These are phyloP conservation scores for Sarocladium strictum DNA, from an alignment of 2,329 filamentous ascomycete genomes.

Conservation along the genomic window DNA sequence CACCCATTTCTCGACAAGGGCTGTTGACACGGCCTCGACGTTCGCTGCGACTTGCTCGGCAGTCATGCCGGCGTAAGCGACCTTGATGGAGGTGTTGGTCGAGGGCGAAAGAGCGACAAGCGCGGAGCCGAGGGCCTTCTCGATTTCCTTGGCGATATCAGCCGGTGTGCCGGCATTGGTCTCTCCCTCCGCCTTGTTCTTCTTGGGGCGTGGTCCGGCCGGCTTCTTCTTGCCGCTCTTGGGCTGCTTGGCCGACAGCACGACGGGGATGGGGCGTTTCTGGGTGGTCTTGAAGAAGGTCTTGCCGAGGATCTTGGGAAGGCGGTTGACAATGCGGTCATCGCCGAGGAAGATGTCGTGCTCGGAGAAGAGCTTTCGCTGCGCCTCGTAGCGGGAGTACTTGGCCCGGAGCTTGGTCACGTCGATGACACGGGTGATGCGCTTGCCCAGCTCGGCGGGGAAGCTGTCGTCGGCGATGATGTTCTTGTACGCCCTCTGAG, in stretches of 20 bases:
- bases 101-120: constrained; percentile 74
- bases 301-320: constrained; percentile 80
- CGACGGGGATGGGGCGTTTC: constrained; percentile 84
- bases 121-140: constrained; percentile 69
- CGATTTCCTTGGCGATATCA: constrained; percentile 73
- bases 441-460: constrained; percentile 58
- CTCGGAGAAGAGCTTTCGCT: constrained; percentile 75
- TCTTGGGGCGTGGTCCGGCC: constrained; percentile 40
- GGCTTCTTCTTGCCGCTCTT: constrained; percentile 54
- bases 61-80: constrained; percentile 70
- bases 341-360: constrained; percentile 94
- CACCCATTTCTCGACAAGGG: constrained; percentile 72
- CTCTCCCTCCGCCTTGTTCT: constrained; percentile 26
- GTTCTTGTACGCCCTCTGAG: constrained; percentile 86
- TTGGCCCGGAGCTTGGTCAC: constrained; percentile 73
- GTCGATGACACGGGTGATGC: constrained; percentile 73
- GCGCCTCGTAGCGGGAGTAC: constrained; percentile 82
- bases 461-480: constrained; percentile 69
- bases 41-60: constrained; percentile 76
- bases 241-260: constrained; percentile 56
- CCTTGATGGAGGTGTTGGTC: constrained; percentile 72
- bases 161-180: constrained; percentile 48
- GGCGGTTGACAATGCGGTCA: constrained; percentile 68
- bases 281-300: constrained; percentile 78
- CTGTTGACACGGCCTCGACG: constrained; percentile 62